A percentile compares a stretch with the other conserved stretches of the same genome.
Conservation (phyloP, 2,329 filamentous ascomycete genomes). For the Dactylellina sp. region DNA sequence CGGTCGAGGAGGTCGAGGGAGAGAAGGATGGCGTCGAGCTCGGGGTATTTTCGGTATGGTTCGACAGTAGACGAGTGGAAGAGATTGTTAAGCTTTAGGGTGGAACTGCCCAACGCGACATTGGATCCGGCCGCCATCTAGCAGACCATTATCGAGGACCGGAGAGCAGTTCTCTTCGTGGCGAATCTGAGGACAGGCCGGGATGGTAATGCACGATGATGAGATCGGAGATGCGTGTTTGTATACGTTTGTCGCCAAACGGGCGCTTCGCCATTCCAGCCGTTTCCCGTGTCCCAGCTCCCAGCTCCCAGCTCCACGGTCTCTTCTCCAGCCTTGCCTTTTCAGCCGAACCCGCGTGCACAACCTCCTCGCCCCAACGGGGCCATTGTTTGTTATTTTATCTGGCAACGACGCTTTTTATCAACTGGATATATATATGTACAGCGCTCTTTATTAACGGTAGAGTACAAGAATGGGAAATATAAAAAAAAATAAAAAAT, state of each 20-base stretch:
- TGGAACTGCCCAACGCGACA: constrained; percentile 52
- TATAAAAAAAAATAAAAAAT: background rate
- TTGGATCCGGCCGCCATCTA: constrained; percentile 56
- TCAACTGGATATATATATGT: background rate
- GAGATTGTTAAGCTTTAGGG: background rate
- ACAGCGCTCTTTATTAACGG: background rate
- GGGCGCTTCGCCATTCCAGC: background rate
- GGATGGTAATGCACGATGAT: constrained; percentile 19
- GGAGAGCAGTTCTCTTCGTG: no score
- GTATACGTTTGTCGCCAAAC: background rate
- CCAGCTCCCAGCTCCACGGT: background rate
- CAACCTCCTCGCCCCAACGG: no score
- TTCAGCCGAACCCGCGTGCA: background rate
- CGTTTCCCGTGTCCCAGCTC: no score
- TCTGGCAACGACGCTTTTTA: background rate
- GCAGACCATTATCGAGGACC: constrained; percentile 46
- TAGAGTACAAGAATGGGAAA: constrained; percentile 1
- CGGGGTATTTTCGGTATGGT: constrained; percentile 41
- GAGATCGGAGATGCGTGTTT: constrained; percentile 2
- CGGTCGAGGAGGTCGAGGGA: constrained; percentile 37
- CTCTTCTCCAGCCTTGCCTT: background rate
- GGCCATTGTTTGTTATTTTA: no score
- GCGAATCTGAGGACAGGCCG: no score
- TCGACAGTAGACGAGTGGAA: constrained; percentile 19
- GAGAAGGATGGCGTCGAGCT: constrained; percentile 35